These are phyloP conservation scores for Clohesyomyces aquaticus DNA, from an alignment of 495 filamentous ascomycete species.

Conservation along the genomic window DNA sequence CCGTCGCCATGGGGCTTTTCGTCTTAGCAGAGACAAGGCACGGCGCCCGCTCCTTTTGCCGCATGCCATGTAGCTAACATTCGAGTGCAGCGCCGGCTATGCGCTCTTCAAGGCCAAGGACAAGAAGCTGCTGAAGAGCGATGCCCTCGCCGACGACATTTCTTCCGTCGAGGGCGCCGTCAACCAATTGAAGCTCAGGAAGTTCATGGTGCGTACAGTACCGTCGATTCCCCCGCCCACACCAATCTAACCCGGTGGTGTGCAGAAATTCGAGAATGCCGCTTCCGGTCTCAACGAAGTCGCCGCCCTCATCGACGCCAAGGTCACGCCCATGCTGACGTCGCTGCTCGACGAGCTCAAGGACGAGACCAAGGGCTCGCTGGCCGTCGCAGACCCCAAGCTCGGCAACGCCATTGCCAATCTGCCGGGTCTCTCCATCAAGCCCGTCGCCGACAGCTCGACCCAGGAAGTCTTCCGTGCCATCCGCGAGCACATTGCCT, in stretches of 20 bases:
- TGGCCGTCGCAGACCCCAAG: slow-evolving; percentile 94
- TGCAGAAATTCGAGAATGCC: slow-evolving; percentile 85
- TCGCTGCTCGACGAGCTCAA: slow-evolving; percentile 83
- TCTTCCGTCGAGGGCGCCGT: slow-evolving; percentile 82
- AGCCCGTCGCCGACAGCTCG: slow-evolving; percentile 80
- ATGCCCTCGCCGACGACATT: slow-evolving; percentile 72
- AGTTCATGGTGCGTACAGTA: slow-evolving; percentile 61
- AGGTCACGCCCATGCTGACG: slow-evolving; percentile 87
- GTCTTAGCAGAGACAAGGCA: slow-evolving; percentile 73
- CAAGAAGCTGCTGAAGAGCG: slow-evolving; percentile 93
- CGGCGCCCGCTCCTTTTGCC: neutral
- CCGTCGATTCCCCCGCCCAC: neutral
- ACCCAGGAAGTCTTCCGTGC: slow-evolving; percentile 90
- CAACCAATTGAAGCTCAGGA: slow-evolving; percentile 88
- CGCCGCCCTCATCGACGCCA: slow-evolving; percentile 83
- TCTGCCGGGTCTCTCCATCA: slow-evolving; percentile 82
- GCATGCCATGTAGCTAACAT: slow-evolving; percentile 5
- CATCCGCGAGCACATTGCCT: slow-evolving; percentile 86
- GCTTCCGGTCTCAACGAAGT: slow-evolving; percentile 85
- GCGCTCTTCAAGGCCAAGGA: slow-evolving; percentile 96
- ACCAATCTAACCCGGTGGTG: too few species aligned
- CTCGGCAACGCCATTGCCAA: slow-evolving; percentile 92
- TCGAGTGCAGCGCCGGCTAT: slow-evolving; percentile 74
- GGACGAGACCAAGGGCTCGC: slow-evolving; percentile 94
- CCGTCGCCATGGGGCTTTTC: slow-evolving; percentile 45